Base-by-base conservation (phyloP, 2,329 filamentous ascomycete genomes). In the Akanthomyces lecanii region DNA sequence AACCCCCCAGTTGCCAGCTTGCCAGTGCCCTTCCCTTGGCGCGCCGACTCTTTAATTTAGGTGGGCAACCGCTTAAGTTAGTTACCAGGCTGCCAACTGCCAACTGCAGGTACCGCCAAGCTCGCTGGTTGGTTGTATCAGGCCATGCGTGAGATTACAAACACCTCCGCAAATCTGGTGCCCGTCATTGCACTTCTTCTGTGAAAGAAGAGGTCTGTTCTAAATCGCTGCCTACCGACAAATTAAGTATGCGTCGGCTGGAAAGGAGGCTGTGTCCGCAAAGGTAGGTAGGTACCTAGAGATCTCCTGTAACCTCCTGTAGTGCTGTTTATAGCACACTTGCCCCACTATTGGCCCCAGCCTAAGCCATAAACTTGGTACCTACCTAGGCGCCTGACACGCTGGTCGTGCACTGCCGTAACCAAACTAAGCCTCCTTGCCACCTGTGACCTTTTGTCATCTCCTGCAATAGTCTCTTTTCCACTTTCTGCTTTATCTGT, bases 361-460 rank as follows among this genome's bases (percentile, higher is more conserved):
- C 38, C 18, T 7, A 18, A 4, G 8, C 23, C 16, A 30, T 50
- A 51, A 52, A n/a, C 18, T 23, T 52, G 57, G 47, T 40, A 40
- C 2, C 28, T 30, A 40, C 33, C 6, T 38, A 3, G 14, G 10
- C 48, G 48, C 59, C 50, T 53, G 48, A 53, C 52, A 61, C 58
- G 25, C 28, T 52, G 50, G 48, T 45, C 14, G 40, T 54, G 38
- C 58, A 61, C 59, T 25, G 21, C 21, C 57, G 18, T 45, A 45
- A 54, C 40, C 16, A 25, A 40, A 28, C 50, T 25, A 61, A 61
- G 59, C 59, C 50, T 54, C 50, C 59, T 54, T 61, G 42, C 59
- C 59, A 54, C 50, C 21, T 23, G 23, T 33, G 21, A 45, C 36
- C 12, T 51, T 38, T 36, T 30, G 7, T 5, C 14, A 36, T 40